Conservation (phyloP, 2,329 filamentous ascomycete genomes). For the Fusarium sp. region DNA sequence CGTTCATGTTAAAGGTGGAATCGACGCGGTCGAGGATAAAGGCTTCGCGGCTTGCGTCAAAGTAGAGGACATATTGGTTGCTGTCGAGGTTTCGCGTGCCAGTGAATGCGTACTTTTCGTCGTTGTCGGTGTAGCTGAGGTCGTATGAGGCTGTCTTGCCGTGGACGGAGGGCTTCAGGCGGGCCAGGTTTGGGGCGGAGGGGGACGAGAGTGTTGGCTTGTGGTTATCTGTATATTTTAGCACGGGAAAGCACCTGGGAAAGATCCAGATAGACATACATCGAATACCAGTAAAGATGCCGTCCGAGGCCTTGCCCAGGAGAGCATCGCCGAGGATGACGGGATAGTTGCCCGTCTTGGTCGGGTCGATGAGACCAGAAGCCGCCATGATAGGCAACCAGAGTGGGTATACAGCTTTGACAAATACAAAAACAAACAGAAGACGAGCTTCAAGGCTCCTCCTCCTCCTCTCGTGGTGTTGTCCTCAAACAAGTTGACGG, state of each 20-base stretch:
- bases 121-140: slow-evolving; percentile 65
- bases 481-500: slow-evolving; percentile 2
- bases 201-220: slow-evolving; percentile 65
- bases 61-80: slow-evolving; percentile 76
- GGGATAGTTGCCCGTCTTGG: slow-evolving; percentile 70
- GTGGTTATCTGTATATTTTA: slow-evolving; percentile 66
- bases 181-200: slow-evolving; percentile 60
- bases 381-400: slow-evolving; percentile 35
- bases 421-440: not conserved
- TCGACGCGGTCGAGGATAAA: slow-evolving; percentile 87
- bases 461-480: not conserved
- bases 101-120: slow-evolving; percentile 69
- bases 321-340: slow-evolving; percentile 73
- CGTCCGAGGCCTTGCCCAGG: slow-evolving; percentile 65
- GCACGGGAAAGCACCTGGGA: not conserved
- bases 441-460: not conserved
- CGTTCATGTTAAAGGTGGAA: slow-evolving; percentile 89
- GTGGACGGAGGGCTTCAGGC: slow-evolving; percentile 62
- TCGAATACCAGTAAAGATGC: slow-evolving; percentile 70
- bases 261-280: slow-evolving; percentile 58
- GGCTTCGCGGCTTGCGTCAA: slow-evolving; percentile 78
- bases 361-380: slow-evolving; percentile 66
- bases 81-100: slow-evolving; percentile 68
- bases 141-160: slow-evolving; percentile 66
- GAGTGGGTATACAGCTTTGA: not conserved